Evolutionary conservation across 2,329 filamentous ascomycete genomes (phyloP).

Genomic region (Pseudogymnoascus sp.): DNA sequence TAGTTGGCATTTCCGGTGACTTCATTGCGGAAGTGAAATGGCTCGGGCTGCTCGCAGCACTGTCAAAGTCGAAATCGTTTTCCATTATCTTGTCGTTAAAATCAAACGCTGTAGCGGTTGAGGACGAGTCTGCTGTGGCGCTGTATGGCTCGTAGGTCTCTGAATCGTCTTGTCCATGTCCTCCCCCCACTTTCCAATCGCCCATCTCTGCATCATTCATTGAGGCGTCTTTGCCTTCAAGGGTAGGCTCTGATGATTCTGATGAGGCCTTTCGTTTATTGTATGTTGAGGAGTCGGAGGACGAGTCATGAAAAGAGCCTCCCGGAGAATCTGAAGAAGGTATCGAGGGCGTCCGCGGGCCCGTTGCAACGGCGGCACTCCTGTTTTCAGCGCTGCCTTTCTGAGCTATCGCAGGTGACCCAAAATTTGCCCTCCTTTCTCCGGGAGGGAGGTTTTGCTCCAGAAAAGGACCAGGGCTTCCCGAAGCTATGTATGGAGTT

Average conservation of each 20-base stretch:
- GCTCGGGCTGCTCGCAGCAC: conserved; percentile 49
- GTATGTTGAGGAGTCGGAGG: conserved; percentile 44
- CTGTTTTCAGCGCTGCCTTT: conserved; percentile 21
- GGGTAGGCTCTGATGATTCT: conserved; percentile 37
- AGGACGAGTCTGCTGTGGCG: conserved; percentile 31
- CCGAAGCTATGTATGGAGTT: conserved; percentile 23
- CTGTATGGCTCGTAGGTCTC: conserved; percentile 30
- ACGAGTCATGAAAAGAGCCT: conserved; percentile 40
- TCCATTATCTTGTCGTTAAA: conserved; percentile 40
- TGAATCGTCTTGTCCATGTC: conserved; percentile 32
- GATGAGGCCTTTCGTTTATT: conserved; percentile 39
- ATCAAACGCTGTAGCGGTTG: conserved; percentile 28
- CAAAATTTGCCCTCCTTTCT: conserved; percentile 21
- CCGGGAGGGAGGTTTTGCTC: conserved; percentile 22
- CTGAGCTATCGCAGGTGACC: conserved; percentile 19
- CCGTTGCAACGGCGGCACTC: conserved; percentile 18
- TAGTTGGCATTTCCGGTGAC: conserved; percentile 35
- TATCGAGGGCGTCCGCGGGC: conserved; percentile 21
- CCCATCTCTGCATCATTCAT: conserved; percentile 36
- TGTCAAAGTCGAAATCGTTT: conserved; percentile 49
- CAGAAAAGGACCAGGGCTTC: conserved; percentile 25
- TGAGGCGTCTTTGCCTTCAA: conserved; percentile 34
- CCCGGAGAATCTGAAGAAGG: conserved; percentile 24
- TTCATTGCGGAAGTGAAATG: conserved; percentile 30
- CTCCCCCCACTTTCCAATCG: conserved; percentile 36